Evolutionary conservation across 306 rosid species (phyloP), one percentile per base, ranked within the genome.

Genomic region (Begonia peltatifolia): DNA sequence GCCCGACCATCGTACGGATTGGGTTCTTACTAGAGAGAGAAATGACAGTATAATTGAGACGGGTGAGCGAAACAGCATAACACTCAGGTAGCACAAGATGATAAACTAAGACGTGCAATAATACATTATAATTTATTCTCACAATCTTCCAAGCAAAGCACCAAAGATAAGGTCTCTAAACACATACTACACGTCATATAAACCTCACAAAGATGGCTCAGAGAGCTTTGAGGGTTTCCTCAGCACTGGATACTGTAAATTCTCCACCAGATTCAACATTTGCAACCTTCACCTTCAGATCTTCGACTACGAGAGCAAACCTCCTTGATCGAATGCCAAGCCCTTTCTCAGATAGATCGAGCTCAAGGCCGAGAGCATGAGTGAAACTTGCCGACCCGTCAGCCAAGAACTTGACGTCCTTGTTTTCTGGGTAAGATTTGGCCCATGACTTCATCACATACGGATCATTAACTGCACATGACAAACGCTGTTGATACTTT

Each of bases 391-490:
- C 92, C 3, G 95, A 67, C 14, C 97, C 97, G 68, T 90, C 97
- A 9, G 97, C 94, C 67, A 86, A 85, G 64, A 90, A 90, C 75
- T 78, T 81, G 6, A 90, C 83, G 58, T 85, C 65, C 76, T 90
- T 83, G 92, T 90, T 90, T 64, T 85, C 88, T 0, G 95, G 94
- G 86, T 58, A 90, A 25, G 77, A 64, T 53, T 80, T 71, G 52
- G 92, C 74, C 97, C 97, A 90, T 54, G 97, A 90, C 53, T 61
- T 73, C 97, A 90, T 83, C 74, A 90, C 95, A 64, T 68, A 72
- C 1, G 97, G 94, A 65, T 90, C 97, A 58, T 86, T 90, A 10
- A 90, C 97, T 90, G 60, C 67, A 74, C 8, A 30, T 6, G 38
- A 30, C 38, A 30, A 30, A 30, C 38, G 3, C 6, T 4, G 38